phyloP scores from a whole-genome alignment of 2,329 filamentous ascomycete genomes.

The Xylaria hypoxylon region DNA sequence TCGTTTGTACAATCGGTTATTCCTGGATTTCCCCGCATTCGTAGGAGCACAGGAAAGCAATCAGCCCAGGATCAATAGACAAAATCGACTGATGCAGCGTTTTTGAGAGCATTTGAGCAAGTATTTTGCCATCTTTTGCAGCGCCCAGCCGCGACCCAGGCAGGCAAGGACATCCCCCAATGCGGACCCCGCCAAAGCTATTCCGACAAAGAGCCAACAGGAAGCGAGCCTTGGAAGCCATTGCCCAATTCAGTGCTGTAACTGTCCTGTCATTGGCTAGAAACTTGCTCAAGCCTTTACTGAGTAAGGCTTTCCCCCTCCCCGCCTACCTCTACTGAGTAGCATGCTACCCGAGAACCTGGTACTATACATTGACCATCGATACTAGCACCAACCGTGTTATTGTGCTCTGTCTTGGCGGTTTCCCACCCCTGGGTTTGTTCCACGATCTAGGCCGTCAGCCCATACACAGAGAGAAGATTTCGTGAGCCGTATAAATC shows the following conservation, averaged over 20 bases:
- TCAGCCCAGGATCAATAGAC: background rate
- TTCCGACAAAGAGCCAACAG: background rate
- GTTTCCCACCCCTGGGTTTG: background rate
- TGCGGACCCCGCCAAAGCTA: constrained; percentile 17
- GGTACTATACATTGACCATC: background rate
- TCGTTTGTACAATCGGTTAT: background rate
- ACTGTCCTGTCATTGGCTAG: constrained; percentile 21
- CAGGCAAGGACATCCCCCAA: background rate
- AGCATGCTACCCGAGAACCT: constrained; percentile 22
- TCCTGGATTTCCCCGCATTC: constrained; percentile 9
- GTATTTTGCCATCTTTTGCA: constrained; percentile 21
- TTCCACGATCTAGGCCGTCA: background rate
- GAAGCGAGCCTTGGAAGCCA: constrained; percentile 1
- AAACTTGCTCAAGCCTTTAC: constrained; percentile 35
- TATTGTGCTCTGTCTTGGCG: background rate
- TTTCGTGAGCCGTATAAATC: constrained; percentile 19
- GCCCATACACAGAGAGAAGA: background rate
- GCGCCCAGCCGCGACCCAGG: constrained; percentile 13
- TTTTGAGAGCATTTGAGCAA: constrained; percentile 37
- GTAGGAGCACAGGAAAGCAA: background rate
- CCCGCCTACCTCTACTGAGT: too few relatives aligned
- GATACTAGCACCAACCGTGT: background rate
- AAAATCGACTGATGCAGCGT: constrained; percentile 8
- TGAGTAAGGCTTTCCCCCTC: too few relatives aligned
- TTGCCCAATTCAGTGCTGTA: constrained; percentile 26